Conservation (phyloP, 257 asterid species). For the Scutellaria barbata region DNA sequence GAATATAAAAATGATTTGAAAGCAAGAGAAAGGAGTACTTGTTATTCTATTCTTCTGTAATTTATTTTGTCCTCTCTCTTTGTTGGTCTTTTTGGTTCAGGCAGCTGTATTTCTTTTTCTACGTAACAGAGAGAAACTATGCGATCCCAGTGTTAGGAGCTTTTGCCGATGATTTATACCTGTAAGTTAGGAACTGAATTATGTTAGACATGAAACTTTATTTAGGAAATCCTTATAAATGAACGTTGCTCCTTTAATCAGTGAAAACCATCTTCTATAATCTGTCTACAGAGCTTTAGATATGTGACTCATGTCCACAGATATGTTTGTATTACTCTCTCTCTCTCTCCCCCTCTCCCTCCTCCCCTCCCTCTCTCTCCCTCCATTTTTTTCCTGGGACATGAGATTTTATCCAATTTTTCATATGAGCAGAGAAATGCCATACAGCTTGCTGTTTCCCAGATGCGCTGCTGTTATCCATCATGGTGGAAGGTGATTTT, state of each 20-base stretch:
- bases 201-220: background rate
- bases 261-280: background rate
- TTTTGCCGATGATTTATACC: background rate
- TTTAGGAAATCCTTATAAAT: background rate
- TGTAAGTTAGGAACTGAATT: background rate
- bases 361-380: background rate
- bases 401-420: conserved; percentile 26
- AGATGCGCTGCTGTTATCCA: conserved; percentile 88
- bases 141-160: background rate
- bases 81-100: background rate
- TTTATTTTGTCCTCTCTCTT: background rate
- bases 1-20: conserved; percentile 1
- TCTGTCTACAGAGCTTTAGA: background rate
- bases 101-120: background rate
- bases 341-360: background rate
- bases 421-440: conserved; percentile 56
- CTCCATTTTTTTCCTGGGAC: conserved; percentile 8
- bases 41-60: background rate
- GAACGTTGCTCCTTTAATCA: background rate
- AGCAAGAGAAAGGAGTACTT: background rate
- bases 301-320: background rate
- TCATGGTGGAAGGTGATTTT: conserved; percentile 90
- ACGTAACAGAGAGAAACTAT: background rate
- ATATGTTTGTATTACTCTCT: background rate
- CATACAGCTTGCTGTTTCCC: conserved; percentile 88